Evolutionary conservation across 306 rosid genomes (phyloP), one percentile per base, ranked within the genome.

Genomic region (Echinosophora koreensis): DNA sequence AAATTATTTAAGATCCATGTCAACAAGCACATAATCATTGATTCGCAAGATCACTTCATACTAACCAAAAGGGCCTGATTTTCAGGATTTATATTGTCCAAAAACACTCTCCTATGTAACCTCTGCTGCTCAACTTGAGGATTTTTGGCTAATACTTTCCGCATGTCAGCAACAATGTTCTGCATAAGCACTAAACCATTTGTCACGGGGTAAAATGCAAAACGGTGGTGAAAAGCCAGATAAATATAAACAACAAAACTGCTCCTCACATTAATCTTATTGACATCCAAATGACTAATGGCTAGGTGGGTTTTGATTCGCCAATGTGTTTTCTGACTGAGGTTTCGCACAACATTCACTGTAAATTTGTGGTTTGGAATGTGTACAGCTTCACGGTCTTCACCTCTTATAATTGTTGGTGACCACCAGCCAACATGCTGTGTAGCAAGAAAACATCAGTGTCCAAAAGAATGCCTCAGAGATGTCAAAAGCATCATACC

Each of bases 351-450:
- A 49, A 94, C 94, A 68, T 87, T 94, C 84, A 94, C 87, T 9
- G 97, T 94, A 69, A 94, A 94, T 81, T 94, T 87, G 88, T 94
- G 98, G 89, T 94, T 94, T 70, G 98, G 98, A 80, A 94, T 89
- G 87, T 94, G 97, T 79, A 94, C 89, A 47, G 98, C 98, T 88
- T 94, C 98, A 79, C 98, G 93, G 75, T 92, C 96, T 89, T 94
- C 98, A 70, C 98, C 98, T 86, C 98, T 88, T 22, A 94, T 78
- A 72, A 94, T 86, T 61, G 98, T 95, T 9, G 98, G 97, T 27
- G 98, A 95, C 97, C 98, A 95, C 98, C 98, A 95, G 54, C 98
- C 98, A 76, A 95, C 97, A 75, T 95, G 97, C 98, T 95, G 82
- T 78, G 83, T 73, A 67, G 17, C 32, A 89, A 35, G 73, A 83